phyloP scores from a whole-genome alignment of 148 eudicot genomes.

The Rhododendron mucronatum region DNA sequence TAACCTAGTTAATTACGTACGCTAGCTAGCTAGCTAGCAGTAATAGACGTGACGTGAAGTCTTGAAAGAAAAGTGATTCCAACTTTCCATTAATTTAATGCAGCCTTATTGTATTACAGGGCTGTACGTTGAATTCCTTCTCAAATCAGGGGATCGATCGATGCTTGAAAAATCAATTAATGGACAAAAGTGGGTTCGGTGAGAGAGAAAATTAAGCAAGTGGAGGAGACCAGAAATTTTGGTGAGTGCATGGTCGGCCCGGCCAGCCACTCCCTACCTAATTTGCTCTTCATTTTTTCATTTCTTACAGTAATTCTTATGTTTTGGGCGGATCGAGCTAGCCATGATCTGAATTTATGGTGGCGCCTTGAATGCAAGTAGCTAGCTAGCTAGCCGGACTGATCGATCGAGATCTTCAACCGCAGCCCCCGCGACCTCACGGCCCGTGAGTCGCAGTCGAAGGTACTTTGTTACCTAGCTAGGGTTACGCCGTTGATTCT shows the following conservation, averaged over 20 bases:
- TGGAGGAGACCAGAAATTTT: background rate
- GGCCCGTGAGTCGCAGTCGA: too few species aligned
- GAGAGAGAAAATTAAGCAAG: background rate
- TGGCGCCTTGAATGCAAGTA: background rate
- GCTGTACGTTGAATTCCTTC: too few species aligned
- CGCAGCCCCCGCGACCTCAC: too few species aligned
- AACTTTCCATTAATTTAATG: too few species aligned
- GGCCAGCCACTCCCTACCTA: background rate
- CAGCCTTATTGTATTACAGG: too few species aligned
- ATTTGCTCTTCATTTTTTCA: background rate
- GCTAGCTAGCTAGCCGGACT: background rate
- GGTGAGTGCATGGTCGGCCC: background rate
- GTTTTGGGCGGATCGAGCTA: background rate
- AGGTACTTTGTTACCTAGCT: background rate
- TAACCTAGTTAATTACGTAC: too few species aligned
- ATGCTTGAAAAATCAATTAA: background rate
- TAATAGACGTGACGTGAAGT: too few species aligned
- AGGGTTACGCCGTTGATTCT: background rate
- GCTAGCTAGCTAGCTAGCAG: too few species aligned
- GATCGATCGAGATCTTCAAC: too few species aligned
- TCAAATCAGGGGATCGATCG: background rate
- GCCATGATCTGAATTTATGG: background rate
- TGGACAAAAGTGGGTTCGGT: background rate
- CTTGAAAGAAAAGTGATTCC: too few species aligned
- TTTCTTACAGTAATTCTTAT: too few species aligned